phyloP scores from a whole-genome alignment of 352 stramenopile genomes.

The Phytopythium helicoides region DNA sequence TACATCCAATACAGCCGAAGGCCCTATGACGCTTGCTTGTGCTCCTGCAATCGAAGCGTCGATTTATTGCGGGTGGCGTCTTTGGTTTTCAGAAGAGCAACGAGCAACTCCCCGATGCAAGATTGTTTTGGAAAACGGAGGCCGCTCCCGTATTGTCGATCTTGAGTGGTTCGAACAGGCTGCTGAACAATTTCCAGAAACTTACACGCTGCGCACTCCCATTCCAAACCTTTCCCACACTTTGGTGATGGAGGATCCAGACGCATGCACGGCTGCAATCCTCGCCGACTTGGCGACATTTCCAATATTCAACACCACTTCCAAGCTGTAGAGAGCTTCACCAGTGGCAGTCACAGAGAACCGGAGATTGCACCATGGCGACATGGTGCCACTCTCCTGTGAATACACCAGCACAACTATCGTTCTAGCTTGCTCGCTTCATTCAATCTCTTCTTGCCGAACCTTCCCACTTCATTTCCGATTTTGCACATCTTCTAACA shows the following conservation, averaged over 20 bases:
- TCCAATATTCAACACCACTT: constrained; percentile 3
- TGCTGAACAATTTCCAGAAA: constrained; percentile 29
- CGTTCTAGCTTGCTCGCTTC: too few species aligned
- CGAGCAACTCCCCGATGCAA: constrained; percentile 27
- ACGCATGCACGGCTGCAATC: constrained; percentile 27
- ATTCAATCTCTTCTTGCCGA: too few species aligned
- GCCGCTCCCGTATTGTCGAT: too few species aligned
- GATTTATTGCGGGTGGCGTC: constrained; percentile 29
- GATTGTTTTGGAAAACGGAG: too few species aligned
- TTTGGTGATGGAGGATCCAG: constrained; percentile 41
- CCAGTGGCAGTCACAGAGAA: too few species aligned
- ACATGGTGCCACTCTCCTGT: too few species aligned
- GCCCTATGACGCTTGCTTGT: constrained; percentile 26
- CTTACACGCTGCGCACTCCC: constrained; percentile 21
- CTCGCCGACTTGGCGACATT: constrained; percentile 22
- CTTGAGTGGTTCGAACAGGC: too few species aligned
- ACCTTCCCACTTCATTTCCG: too few species aligned
- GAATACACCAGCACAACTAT: too few species aligned
- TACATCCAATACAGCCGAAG: constrained; percentile 22
- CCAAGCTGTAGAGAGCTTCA: too few species aligned
- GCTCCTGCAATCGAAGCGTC: constrained; percentile 33
- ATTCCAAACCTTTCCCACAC: constrained; percentile 33
- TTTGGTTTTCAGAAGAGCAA: constrained; percentile 27
- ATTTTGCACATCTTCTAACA: too few species aligned
- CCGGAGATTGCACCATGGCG: too few species aligned